Evolutionary conservation across 768 basidiomycete species (phyloP).

Genomic region (Grammothele lineata): DNA sequence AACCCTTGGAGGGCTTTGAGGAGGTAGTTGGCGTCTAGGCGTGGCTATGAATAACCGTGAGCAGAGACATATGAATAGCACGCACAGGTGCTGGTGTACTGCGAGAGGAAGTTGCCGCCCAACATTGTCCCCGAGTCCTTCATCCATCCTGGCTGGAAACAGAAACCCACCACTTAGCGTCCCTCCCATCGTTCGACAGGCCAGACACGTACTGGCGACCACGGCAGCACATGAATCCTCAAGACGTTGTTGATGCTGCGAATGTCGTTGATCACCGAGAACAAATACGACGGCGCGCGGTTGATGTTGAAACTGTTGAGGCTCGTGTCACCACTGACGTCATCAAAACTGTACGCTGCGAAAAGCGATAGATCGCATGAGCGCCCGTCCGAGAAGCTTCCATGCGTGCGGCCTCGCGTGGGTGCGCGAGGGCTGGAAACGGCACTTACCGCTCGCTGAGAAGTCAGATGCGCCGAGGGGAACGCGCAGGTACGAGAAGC

Average conservation of each 20-base stretch:
- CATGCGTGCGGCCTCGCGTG: neutral
- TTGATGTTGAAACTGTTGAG: conserved; percentile 55
- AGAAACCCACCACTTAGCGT: too few species aligned
- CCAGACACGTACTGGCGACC: conserved; percentile 59
- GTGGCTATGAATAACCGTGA: neutral
- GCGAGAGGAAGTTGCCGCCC: conserved; percentile 54
- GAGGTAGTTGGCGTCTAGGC: conserved; percentile 65
- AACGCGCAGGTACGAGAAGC: conserved; percentile 64
- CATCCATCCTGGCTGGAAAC: conserved; percentile 71
- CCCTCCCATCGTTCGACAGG: too few species aligned
- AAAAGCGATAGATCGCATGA: too few species aligned
- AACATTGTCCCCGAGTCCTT: conserved; percentile 63
- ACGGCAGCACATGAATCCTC: conserved; percentile 59
- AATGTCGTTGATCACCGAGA: conserved; percentile 63
- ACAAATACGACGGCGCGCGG: conserved; percentile 56
- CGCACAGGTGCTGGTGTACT: conserved; percentile 47
- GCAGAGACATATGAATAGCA: conserved; percentile 5
- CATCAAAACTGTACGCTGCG: conserved; percentile 61
- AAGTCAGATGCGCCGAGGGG: conserved; percentile 75
- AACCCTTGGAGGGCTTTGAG: conserved; percentile 72
- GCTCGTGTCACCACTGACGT: conserved; percentile 55
- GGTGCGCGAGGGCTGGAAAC: neutral
- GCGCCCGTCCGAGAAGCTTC: too few species aligned
- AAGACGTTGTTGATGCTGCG: conserved; percentile 47
- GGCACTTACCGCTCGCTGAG: conserved; percentile 45